phyloP scores from a whole-genome alignment of 305 asterid genomes.

The Lippia alba region DNA sequence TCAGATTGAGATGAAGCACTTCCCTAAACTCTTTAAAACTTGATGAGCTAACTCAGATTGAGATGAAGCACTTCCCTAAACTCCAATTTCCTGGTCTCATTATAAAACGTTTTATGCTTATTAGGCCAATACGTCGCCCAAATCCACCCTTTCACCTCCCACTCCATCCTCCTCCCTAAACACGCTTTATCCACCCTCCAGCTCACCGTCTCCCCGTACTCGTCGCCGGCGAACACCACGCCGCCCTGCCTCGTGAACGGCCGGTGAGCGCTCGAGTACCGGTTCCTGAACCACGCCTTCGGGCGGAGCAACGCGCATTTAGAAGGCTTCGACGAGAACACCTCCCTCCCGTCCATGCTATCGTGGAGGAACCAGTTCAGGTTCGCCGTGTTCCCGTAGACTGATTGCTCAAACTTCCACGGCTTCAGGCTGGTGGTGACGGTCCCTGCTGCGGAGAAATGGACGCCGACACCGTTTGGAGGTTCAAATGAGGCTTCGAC shows the following conservation, averaged over 20 bases:
- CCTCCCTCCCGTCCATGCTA: constrained; percentile 72
- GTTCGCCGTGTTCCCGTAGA: constrained; percentile 55
- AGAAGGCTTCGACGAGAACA: constrained; percentile 81
- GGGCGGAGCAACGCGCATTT: constrained; percentile 65
- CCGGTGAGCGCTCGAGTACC: constrained; percentile 64
- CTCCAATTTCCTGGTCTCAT: constrained; percentile 76
- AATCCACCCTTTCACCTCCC: constrained; percentile 84
- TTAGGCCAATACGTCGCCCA: constrained; percentile 97
- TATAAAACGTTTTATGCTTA: constrained; percentile 58
- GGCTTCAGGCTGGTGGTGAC: constrained; percentile 64
- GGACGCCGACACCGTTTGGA: constrained; percentile 60
- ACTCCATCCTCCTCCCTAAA: constrained; percentile 68
- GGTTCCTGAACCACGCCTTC: constrained; percentile 81
- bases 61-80: constrained; percentile 64
- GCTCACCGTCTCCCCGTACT: constrained; percentile 81
- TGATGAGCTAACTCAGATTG: constrained; percentile 30
- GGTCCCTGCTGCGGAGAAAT: constrained; percentile 65
- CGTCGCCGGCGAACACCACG: constrained; percentile 82
- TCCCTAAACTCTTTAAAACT: constrained; percentile 81
- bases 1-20: constrained; percentile 49
- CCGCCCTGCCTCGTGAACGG: constrained; percentile 84
- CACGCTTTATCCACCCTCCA: constrained; percentile 73
- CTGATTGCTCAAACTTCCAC: constrained; percentile 92
- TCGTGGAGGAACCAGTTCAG: constrained; percentile 86
- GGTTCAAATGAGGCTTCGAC: constrained; percentile 78